A percentile compares a stretch with the other conserved stretches of the same genome.
Evolutionary conservation across 2,329 filamentous ascomycete genomes (phyloP).

Genomic region (Aspergillus glaucus): DNA sequence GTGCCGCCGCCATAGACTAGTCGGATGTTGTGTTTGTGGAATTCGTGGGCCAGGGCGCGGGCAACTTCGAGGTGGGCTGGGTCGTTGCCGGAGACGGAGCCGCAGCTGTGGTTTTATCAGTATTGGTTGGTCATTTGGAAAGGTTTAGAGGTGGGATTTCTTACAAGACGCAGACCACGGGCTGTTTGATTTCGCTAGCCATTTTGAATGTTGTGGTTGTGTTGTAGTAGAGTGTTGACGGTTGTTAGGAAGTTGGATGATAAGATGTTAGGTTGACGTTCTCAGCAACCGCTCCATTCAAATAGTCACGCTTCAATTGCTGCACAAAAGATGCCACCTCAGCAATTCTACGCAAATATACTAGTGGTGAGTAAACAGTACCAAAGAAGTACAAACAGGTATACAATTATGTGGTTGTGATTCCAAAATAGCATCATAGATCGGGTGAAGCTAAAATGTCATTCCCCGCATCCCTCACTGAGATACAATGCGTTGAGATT

Average conservation of each 20-base stretch:
- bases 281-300: too few relatives aligned
- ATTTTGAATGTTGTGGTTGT: conserved; percentile 8
- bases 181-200: conserved; percentile 30
- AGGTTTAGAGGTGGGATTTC: conserved; percentile 13
- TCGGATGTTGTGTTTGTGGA: conserved; percentile 70
- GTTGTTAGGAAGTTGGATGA: background rate
- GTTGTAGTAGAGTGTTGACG: background rate
- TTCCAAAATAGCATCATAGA: background rate
- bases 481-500: too few relatives aligned
- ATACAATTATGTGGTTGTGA: background rate
- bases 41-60: conserved; percentile 62
- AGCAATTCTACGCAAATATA: background rate
- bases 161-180: conserved; percentile 84
- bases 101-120: conserved; percentile 56
- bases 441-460: background rate
- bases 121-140: background rate
- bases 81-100: conserved; percentile 66
- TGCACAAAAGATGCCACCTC: background rate
- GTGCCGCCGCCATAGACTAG: conserved; percentile 96
- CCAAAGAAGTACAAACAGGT: background rate
- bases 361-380: background rate
- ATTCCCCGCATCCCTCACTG: background rate
- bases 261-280: background rate
- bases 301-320: too few relatives aligned
- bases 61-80: conserved; percentile 73